Evolutionary conservation across 2,329 filamentous ascomycete species (phyloP).

Genomic region (Dryadomyces quercus-mongolicae): DNA sequence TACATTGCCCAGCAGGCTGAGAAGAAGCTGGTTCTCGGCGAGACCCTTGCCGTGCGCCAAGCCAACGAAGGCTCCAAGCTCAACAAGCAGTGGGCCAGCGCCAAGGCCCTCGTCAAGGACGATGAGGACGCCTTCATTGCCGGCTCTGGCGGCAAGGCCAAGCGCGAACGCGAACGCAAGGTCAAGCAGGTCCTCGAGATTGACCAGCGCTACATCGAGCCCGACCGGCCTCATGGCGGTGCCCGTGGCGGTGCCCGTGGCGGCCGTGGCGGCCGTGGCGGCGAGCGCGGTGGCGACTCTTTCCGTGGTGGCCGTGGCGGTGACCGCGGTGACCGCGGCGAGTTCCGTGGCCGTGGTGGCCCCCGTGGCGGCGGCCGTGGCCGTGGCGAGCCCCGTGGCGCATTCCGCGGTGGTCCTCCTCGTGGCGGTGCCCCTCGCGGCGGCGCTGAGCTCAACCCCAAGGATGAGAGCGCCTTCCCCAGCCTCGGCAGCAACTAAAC

Average conservation of each 20-base stretch:
- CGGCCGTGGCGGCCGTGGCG: slow-evolving; percentile 33
- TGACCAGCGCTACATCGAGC: slow-evolving; percentile 71
- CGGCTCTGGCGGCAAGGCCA: slow-evolving; percentile 61
- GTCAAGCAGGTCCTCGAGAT: slow-evolving; percentile 83
- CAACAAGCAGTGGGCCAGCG: slow-evolving; percentile 87
- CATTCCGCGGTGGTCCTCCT: slow-evolving; percentile 29
- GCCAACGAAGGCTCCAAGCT: slow-evolving; percentile 82
- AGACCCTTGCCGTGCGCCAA: slow-evolving; percentile 62
- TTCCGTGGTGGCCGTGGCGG: slow-evolving; percentile 21
- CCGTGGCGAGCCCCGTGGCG: slow-evolving; percentile 23
- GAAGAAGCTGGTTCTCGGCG: slow-evolving; percentile 64
- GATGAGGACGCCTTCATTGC: slow-evolving; percentile 68
- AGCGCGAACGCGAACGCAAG: slow-evolving; percentile 82
- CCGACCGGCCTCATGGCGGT: slow-evolving; percentile 46
- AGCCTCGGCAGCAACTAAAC: slow-evolving; percentile 36
- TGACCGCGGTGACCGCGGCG: slow-evolving; percentile 31
- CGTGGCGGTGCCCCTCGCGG: slow-evolving; percentile 25
- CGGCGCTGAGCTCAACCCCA: slow-evolving; percentile 41
- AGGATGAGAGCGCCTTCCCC: slow-evolving; percentile 47
- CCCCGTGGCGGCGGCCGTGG: slow-evolving; percentile 22
- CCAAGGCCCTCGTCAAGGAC: slow-evolving; percentile 58
- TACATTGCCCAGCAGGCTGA: slow-evolving; percentile 64
- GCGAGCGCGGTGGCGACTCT: slow-evolving; percentile 29
- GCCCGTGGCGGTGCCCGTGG: slow-evolving; percentile 33
- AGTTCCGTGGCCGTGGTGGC: slow-evolving; percentile 19